These are phyloP conservation scores for Plasmodium adleri DNA, from an alignment of 169 alveolate species.

Conservation along the genomic window DNA sequence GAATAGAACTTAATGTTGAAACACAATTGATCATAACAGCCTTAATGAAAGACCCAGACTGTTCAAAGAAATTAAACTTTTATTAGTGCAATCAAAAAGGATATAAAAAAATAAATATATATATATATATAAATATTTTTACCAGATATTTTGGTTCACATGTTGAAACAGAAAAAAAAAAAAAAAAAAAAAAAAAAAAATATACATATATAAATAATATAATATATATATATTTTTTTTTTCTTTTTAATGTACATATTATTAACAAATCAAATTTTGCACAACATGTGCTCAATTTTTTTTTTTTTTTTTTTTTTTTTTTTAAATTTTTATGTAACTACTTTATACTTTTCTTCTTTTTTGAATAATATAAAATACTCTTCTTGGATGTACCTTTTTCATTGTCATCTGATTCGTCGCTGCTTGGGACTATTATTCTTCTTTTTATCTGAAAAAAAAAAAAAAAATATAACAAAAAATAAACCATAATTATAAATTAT, in stretches of 20 bases:
- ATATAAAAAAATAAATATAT: not conserved
- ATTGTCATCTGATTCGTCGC: constrained; percentile 59
- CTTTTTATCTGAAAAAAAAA: constrained; percentile 38
- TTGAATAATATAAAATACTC: constrained; percentile 30
- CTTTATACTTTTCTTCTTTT: not conserved
- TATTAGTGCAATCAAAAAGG: not conserved
- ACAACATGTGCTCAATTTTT: no score
- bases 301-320: constrained; percentile 16
- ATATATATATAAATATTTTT: not conserved
- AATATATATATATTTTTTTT: no score
- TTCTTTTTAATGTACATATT: not conserved
- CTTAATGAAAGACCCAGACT: constrained; percentile 69
- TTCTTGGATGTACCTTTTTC: constrained; percentile 3
- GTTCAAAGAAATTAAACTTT: constrained; percentile 53
- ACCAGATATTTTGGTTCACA: not conserved
- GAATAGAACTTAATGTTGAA: constrained; percentile 64
- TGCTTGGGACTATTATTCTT: constrained; percentile 47
- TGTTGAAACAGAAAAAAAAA: not conserved
- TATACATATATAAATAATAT: not conserved
- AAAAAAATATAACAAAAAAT: not conserved
- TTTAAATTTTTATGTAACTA: no score
- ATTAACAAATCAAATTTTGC: constrained; percentile 14
- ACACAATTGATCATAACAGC: constrained; percentile 64
- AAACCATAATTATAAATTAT: not conserved
- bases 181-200: not conserved